Percentiles rank a stretch among this genome's conserved stretches.
Conservation (phyloP, 345 rosid species). For the Lepidium didymum region DNA sequence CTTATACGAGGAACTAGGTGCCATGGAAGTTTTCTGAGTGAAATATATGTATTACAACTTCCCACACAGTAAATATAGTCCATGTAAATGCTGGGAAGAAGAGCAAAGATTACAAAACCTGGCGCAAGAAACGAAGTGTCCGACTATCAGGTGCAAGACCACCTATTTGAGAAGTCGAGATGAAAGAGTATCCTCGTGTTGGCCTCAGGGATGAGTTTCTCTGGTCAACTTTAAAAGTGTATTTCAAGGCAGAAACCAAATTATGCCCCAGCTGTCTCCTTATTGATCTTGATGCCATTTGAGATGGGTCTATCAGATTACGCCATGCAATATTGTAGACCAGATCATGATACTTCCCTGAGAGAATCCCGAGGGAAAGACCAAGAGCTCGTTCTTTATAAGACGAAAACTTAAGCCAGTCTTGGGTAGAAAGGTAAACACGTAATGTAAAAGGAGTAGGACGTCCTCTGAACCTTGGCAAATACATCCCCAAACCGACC, state of each 20-base stretch:
- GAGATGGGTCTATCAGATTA: slow-evolving; percentile 72
- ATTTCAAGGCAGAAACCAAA: slow-evolving; percentile 70
- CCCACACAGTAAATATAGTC: background rate
- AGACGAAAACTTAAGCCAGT: slow-evolving; percentile 82
- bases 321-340: slow-evolving; percentile 74
- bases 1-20: background rate
- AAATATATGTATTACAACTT: background rate
- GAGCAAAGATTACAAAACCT: slow-evolving; percentile 39
- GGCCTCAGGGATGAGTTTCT: slow-evolving; percentile 82
- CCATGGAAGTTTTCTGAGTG: background rate
- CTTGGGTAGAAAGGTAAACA: slow-evolving; percentile 64
- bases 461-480: slow-evolving; percentile 75
- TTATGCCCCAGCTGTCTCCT: slow-evolving; percentile 91
- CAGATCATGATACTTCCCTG: slow-evolving; percentile 62
- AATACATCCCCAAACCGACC: slow-evolving; percentile 68
- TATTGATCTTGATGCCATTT: slow-evolving; percentile 50
- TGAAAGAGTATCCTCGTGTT: slow-evolving; percentile 70
- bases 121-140: slow-evolving; percentile 69
- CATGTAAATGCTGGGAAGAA: background rate
- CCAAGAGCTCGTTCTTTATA: slow-evolving; percentile 73
- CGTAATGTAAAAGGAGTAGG: slow-evolving; percentile 62
- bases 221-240: slow-evolving; percentile 64
- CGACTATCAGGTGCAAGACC: slow-evolving; percentile 87
- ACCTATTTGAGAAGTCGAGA: slow-evolving; percentile 65
- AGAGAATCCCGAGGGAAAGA: slow-evolving; percentile 65